phyloP scores from a whole-genome alignment of 345 rosid species.

The Lepidium didymum region DNA sequence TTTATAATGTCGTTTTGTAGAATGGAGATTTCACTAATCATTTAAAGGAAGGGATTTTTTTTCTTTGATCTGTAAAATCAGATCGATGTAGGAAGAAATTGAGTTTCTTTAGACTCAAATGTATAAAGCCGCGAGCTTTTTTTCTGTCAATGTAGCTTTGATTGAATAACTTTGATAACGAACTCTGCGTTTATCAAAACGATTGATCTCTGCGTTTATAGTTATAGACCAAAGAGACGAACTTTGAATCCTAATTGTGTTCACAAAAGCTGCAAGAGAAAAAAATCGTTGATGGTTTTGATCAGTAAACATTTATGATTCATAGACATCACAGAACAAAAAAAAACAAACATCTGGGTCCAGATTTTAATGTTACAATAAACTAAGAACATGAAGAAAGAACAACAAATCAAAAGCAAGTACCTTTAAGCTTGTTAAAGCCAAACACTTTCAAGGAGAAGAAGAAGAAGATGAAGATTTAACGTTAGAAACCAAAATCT shows the following conservation, averaged over 20 bases:
- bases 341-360: neutral
- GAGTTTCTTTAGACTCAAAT: neutral
- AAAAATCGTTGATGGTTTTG: neutral
- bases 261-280: constrained; percentile 7
- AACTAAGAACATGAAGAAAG: neutral
- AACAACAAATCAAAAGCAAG: neutral
- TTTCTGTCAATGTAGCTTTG: constrained; percentile 12
- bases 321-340: neutral
- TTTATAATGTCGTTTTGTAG: constrained; percentile 17
- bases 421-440: neutral
- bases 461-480: neutral
- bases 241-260: neutral
- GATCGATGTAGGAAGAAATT: neutral
- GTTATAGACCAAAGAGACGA: neutral
- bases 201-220: neutral
- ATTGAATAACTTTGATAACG: neutral
- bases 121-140: neutral
- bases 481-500: neutral
- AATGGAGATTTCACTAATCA: constrained; percentile 16
- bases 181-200: neutral
- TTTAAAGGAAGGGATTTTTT: neutral
- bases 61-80: neutral
- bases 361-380: neutral
- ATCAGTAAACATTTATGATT: neutral
- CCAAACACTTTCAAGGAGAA: neutral